Evolutionary conservation across 2,329 filamentous ascomycete genomes (phyloP).

Genomic region (Aschersonia sp.): DNA sequence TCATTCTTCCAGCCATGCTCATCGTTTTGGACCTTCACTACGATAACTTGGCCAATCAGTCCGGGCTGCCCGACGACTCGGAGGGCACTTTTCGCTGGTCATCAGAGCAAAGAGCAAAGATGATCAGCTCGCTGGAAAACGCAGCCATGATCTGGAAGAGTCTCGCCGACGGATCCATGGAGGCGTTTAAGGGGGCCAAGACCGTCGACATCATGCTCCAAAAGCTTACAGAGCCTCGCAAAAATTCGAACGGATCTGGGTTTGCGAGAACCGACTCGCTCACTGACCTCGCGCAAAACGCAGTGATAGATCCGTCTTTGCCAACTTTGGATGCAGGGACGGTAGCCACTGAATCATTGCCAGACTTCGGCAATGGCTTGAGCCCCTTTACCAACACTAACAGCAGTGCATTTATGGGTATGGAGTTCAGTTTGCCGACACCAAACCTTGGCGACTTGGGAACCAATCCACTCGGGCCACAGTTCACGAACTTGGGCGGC

Average conservation of each 20-base stretch:
- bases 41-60: constrained; percentile 34
- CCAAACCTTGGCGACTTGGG: constrained; percentile 16
- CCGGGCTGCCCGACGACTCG: constrained; percentile 22
- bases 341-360: constrained; percentile 11
- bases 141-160: constrained; percentile 70
- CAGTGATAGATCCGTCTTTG: constrained; percentile 17
- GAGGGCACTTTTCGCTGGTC: constrained; percentile 42
- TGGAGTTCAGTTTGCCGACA: constrained; percentile 26
- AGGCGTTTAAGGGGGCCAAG: constrained; percentile 75
- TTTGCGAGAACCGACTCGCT: constrained; percentile 9
- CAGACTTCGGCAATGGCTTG: constrained; percentile 12
- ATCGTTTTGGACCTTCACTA: constrained; percentile 72
- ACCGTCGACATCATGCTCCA: constrained; percentile 74
- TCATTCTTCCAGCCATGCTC: constrained; percentile 73
- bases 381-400: constrained; percentile 21
- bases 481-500: constrained; percentile 27
- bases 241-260: constrained; percentile 4
- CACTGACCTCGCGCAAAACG: constrained; percentile 21
- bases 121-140: constrained; percentile 60
- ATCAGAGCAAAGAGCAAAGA: constrained; percentile 50
- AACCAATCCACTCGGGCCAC: constrained; percentile 11
- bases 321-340: constrained; percentile 7
- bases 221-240: constrained; percentile 41
- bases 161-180: constrained; percentile 64
- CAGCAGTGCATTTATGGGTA: constrained; percentile 23